Percentiles rank a stretch among this genome's conserved stretches.
These are phyloP conservation scores for Elongisporangium senticosum DNA, from an alignment of 352 stramenopile genomes.

Conservation along the genomic window DNA sequence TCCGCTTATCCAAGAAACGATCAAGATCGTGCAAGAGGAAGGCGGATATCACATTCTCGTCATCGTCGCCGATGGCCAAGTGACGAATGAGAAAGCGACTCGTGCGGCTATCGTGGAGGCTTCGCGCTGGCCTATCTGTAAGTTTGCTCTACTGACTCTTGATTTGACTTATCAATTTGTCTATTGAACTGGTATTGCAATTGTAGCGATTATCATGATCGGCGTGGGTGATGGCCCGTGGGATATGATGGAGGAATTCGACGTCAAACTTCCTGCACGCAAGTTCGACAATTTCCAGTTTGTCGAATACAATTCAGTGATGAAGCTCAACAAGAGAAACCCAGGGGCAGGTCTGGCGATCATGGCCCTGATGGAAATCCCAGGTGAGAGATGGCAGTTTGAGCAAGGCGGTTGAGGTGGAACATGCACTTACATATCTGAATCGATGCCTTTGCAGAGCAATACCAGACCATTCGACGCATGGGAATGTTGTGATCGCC, in stretches of 20 bases:
- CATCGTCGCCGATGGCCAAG: constrained; percentile 53
- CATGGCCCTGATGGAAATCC: constrained; percentile 47
- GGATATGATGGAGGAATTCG: constrained; percentile 57
- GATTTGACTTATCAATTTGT: background rate
- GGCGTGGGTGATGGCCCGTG: constrained; percentile 53
- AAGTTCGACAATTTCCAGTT: constrained; percentile 67
- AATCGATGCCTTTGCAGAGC: constrained; percentile 10
- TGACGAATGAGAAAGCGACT: constrained; percentile 44
- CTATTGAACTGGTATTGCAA: no score
- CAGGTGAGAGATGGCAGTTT: constrained; percentile 16
- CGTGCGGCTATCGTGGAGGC: constrained; percentile 35
- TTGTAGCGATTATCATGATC: constrained; percentile 39
- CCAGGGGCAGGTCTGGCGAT: constrained; percentile 43
- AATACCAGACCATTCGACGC: constrained; percentile 31
- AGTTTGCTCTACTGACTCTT: constrained; percentile 1
- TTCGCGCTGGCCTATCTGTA: constrained; percentile 44
- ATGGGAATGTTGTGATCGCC: constrained; percentile 14
- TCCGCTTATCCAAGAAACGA: constrained; percentile 37
- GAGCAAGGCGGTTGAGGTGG: no score
- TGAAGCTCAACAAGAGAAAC: constrained; percentile 41
- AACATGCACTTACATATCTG: background rate
- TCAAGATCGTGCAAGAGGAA: constrained; percentile 20
- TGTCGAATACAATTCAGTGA: constrained; percentile 44
- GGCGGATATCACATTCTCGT: constrained; percentile 52
- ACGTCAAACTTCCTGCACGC: constrained; percentile 35